A percentile compares a stretch with the other conserved stretches of the same genome.
phyloP scores from a whole-genome alignment of 768 basidiomycete genomes.

The Pleurotus tuoliensis region DNA sequence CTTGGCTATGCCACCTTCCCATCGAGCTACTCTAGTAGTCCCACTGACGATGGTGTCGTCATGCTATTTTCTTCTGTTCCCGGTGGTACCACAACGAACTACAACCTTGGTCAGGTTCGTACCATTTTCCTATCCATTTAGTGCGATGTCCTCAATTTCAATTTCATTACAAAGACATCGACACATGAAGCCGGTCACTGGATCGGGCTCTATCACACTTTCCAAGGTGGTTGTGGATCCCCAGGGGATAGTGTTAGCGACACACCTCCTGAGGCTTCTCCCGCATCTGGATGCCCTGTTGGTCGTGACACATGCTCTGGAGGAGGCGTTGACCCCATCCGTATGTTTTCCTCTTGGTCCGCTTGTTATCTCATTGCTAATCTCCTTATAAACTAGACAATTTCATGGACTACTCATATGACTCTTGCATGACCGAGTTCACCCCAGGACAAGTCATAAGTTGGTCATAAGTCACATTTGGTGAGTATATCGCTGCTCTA shows the following conservation, averaged over 20 bases:
- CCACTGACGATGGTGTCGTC: constrained; percentile 46
- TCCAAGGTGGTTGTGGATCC: constrained; percentile 44
- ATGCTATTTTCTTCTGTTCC: constrained; percentile 41
- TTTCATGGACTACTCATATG: constrained; percentile 22
- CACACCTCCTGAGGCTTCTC: constrained; percentile 42
- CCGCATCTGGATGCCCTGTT: constrained; percentile 38
- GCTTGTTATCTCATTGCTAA: background rate
- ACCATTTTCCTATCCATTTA: background rate
- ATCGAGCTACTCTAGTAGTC: constrained; percentile 29
- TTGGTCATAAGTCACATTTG: no score
- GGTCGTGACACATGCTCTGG: constrained; percentile 31
- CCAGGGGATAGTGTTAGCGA: constrained; percentile 41
- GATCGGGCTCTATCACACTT: constrained; percentile 57
- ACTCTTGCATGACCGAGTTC: constrained; percentile 48
- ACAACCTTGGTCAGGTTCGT: constrained; percentile 37
- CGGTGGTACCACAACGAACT: constrained; percentile 37
- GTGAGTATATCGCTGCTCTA: no score
- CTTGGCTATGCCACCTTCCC: constrained; percentile 57
- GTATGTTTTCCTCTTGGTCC: constrained; percentile 18
- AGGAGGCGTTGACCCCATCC: constrained; percentile 42
- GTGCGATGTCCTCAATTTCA: constrained; percentile 18
- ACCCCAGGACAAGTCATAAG: constrained; percentile 41
- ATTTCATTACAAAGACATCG: constrained; percentile 29
- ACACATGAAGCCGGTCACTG: constrained; percentile 62
- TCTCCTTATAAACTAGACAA: background rate